A percentile compares a stretch with the other conserved stretches of the same genome.
Conservation (phyloP, 2,329 filamentous ascomycete species). For the Cryphonectria japonica region DNA sequence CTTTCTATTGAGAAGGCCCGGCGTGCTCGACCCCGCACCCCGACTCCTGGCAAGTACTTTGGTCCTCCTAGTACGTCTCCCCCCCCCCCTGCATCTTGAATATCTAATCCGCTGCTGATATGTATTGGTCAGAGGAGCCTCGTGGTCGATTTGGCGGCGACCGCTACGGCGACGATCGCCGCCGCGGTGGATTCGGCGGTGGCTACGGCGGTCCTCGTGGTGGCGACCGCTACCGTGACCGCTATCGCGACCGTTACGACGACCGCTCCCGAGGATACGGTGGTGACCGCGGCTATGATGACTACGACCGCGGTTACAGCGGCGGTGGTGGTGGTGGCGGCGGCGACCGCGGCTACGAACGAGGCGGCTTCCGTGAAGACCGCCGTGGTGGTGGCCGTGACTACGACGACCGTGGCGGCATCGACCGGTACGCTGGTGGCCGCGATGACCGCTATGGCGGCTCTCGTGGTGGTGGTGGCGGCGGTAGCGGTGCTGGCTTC, state of each 20-base stretch:
- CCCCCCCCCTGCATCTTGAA: conserved; percentile 39
- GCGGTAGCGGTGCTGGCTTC: conserved; percentile 20
- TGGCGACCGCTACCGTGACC: conserved; percentile 37
- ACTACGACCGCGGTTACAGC: conserved; percentile 34
- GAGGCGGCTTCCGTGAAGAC: conserved; percentile 51
- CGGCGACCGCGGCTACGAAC: conserved; percentile 47
- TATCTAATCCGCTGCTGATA: conserved; percentile 33
- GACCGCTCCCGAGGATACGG: conserved; percentile 31
- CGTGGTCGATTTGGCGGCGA: conserved; percentile 55
- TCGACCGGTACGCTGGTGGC: conserved; percentile 45
- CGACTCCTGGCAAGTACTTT: conserved; percentile 98
- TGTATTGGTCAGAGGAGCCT: conserved; percentile 51
- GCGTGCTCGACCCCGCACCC: conserved; percentile 90
- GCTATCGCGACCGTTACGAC: conserved; percentile 37
- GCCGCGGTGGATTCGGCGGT: conserved; percentile 62
- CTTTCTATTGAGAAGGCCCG: conserved; percentile 99
- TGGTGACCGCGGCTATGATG: conserved; percentile 9
- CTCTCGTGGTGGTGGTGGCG: conserved; percentile 22
- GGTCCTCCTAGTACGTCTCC: conserved; percentile 83
- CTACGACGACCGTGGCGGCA: conserved; percentile 37
- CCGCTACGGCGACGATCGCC: conserved; percentile 65
- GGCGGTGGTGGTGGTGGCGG: conserved; percentile 32
- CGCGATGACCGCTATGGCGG: conserved; percentile 27
- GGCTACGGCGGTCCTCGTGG: conserved; percentile 45
- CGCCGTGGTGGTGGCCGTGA: conserved; percentile 37